Base-by-base conservation (phyloP, 2,329 filamentous ascomycete species). In the Monilinia aucupariae region DNA sequence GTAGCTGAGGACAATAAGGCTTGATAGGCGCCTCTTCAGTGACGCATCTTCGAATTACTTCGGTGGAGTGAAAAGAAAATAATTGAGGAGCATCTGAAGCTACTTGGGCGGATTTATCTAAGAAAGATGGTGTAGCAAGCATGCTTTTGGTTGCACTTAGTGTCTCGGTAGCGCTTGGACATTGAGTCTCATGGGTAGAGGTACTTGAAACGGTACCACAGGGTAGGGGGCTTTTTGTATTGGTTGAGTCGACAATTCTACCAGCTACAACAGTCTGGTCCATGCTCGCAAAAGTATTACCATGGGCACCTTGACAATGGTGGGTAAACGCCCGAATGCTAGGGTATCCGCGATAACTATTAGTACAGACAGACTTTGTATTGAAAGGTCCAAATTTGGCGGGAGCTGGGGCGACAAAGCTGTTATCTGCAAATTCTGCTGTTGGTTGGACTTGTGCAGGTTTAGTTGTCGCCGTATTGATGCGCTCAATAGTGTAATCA, bases 61-160 rank as follows among this genome's bases (percentile, higher is more conserved):
- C 20, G 1, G 39, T 8, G 22, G 2, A 3, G 1, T n/a, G 1
- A n/a, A 15, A n/a, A 20, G 8, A 20, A 8, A 13, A 13, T 2
- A 9, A 54, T 41, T 1, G 20, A 54, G 37, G 2, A 4, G 1
- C 17, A 20, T 13, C 30, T 4, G n/a, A 7, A 53, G 1, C 4
- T 25, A 17, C 15, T 39, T 6, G 6, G 15, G 15, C 15, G 10
- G 37, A 2, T 41, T 9, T 12, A 12, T 27, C n/a, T 2, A 8
- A 27, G 22, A 22, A 2, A 39, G n/a, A 3, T 10, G 13, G 4
- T 17, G 3, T 39, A 39, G n/a, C 2, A 12, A 39, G 22, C 7
- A 22, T 39, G 8, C 4, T 52, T 6, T 34, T 27, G 1, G 4
- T 12, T 25, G 15, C 39, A 2, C 8, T 10, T 1, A 5, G 10